These are phyloP conservation scores for Zymoseptoria tritici DNA, from an alignment of 2,329 filamentous ascomycete genomes.

Conservation along the genomic window DNA sequence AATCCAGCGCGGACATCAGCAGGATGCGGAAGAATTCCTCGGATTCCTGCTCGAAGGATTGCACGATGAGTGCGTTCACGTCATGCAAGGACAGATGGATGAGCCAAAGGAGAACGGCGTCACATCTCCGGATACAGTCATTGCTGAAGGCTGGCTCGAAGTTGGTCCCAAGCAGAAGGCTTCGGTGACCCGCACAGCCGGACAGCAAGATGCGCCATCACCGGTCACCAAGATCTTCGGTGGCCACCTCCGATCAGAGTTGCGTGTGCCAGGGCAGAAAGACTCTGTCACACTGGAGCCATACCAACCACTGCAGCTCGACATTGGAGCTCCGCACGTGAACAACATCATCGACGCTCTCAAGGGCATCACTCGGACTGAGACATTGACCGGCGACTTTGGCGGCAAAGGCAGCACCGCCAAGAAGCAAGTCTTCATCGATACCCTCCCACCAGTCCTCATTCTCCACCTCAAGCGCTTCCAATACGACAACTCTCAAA, in stretches of 20 bases:
- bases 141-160: constrained; percentile 69
- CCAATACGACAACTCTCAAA: constrained; percentile 74
- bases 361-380: constrained; percentile 72
- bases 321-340: constrained; percentile 81
- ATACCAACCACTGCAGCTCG: constrained; percentile 88
- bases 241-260: constrained; percentile 80
- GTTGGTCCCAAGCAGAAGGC: constrained; percentile 88
- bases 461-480: constrained; percentile 96
- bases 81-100: constrained; percentile 46
- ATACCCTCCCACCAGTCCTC: constrained; percentile 80
- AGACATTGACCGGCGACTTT: constrained; percentile 79
- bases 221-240: constrained; percentile 93
- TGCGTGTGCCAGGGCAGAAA: constrained; percentile 78
- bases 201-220: constrained; percentile 46
- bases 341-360: constrained; percentile 89
- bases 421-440: constrained; percentile 92
- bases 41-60: constrained; percentile 87
- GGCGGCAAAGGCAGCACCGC: constrained; percentile 69
- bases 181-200: constrained; percentile 78
- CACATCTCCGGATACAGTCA: constrained; percentile 40
- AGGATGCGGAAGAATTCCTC: constrained; percentile 95
- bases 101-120: constrained; percentile 21
- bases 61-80: constrained; percentile 80
- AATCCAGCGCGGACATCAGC: constrained; percentile 76
- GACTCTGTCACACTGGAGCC: constrained; percentile 87